Conservation (phyloP, 2,329 filamentous ascomycete species). For the Eurotiales sp. region DNA sequence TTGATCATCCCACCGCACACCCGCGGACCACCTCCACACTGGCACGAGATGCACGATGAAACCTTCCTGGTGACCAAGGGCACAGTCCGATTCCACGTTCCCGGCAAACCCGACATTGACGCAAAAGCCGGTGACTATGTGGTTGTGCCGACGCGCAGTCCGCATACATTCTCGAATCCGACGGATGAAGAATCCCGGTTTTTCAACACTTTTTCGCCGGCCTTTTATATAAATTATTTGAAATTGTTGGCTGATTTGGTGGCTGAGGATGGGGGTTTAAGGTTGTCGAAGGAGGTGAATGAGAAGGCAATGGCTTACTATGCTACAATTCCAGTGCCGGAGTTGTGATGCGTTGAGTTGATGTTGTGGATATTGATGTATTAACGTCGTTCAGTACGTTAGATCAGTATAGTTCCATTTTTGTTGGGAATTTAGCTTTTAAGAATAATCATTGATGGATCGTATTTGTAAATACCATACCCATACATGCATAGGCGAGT, state of each 20-base stretch:
- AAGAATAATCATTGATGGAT: not conserved
- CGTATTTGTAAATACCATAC: constrained; percentile 7
- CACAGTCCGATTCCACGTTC: constrained; percentile 50
- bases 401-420: no score
- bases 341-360: not conserved
- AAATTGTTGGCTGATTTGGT: constrained; percentile 49
- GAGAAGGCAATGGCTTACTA: constrained; percentile 48
- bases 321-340: constrained; percentile 42
- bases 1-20: constrained; percentile 46
- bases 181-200: constrained; percentile 53
- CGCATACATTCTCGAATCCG: constrained; percentile 56
- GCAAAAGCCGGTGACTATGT: constrained; percentile 53
- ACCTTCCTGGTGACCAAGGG: constrained; percentile 46
- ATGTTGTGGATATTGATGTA: no score
- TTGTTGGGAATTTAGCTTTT: no score
- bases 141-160: constrained; percentile 51
- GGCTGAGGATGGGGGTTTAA: constrained; percentile 41
- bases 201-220: constrained; percentile 56
- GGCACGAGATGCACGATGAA: constrained; percentile 58
- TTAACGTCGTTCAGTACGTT: no score
- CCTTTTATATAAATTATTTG: constrained; percentile 58
- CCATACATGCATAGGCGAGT: constrained; percentile 12
- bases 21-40: constrained; percentile 47
- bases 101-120: constrained; percentile 37
- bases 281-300: constrained; percentile 48